Evolutionary conservation across 2,329 filamentous ascomycete species (phyloP).

Genomic region (Aschersonia sp.): DNA sequence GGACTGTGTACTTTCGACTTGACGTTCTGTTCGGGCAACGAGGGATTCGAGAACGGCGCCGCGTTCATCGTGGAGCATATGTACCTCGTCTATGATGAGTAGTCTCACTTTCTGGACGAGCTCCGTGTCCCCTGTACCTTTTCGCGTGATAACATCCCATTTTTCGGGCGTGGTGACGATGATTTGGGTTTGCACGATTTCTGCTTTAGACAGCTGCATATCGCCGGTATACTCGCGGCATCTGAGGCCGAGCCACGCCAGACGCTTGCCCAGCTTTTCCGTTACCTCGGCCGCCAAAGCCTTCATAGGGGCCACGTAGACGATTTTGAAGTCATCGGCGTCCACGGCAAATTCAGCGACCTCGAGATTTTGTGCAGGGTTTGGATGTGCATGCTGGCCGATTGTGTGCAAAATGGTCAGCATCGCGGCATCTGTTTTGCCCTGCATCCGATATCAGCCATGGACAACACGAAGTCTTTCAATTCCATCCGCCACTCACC

Average conservation of each 20-base stretch:
- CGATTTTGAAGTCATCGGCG: slow-evolving; percentile 86
- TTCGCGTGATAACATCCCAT: slow-evolving; percentile 96
- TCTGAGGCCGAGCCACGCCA: slow-evolving; percentile 86
- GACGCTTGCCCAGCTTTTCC: slow-evolving; percentile 77
- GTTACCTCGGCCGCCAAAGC: slow-evolving; percentile 93
- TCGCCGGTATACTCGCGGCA: slow-evolving; percentile 93
- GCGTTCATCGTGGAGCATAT: slow-evolving; percentile 97
- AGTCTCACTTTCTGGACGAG: slow-evolving; percentile 93
- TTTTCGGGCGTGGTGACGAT: slow-evolving; percentile 98
- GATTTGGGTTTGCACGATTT: slow-evolving; percentile 92
- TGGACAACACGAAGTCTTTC: neutral
- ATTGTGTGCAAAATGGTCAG: slow-evolving; percentile 85
- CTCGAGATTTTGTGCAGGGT: slow-evolving; percentile 58
- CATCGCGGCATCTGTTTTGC: slow-evolving; percentile 98
- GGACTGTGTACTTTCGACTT: slow-evolving; percentile 96
- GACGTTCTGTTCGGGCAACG: slow-evolving; percentile 84
- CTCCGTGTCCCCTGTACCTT: slow-evolving; percentile 93
- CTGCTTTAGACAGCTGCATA: slow-evolving; percentile 95
- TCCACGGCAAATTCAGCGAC: slow-evolving; percentile 72
- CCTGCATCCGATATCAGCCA: slow-evolving; percentile 23
- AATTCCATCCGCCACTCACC: slow-evolving; percentile 25
- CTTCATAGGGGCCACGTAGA: slow-evolving; percentile 99
- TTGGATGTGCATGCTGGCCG: slow-evolving; percentile 70
- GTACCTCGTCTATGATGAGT: slow-evolving; percentile 95
- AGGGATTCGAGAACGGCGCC: slow-evolving; percentile 92